Evolutionary conservation across 2,329 filamentous ascomycete species (phyloP).

Genomic region (Orbilia ellipsospora): DNA sequence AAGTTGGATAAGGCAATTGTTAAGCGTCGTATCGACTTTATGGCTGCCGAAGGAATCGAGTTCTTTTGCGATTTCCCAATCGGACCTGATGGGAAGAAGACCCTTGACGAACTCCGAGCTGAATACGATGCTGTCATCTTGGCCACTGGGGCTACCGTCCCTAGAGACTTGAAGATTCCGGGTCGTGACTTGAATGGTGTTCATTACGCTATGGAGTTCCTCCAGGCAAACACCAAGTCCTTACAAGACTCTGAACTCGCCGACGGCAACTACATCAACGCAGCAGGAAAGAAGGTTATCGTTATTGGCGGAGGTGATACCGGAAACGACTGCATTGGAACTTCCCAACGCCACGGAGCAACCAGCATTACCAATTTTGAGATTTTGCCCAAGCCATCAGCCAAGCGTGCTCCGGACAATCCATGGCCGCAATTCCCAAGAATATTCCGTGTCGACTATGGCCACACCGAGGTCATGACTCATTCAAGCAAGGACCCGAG

Average conservation of each 20-base stretch:
- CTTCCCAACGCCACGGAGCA: constrained; percentile 91
- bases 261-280: constrained; percentile 88
- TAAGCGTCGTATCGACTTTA: constrained; percentile 93
- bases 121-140: constrained; percentile 86
- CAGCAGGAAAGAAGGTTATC: constrained; percentile 94
- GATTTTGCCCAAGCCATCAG: constrained; percentile 88
- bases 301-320: constrained; percentile 98
- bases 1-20: constrained; percentile 98
- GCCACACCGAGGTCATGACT: constrained; percentile 93
- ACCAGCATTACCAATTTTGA: constrained; percentile 98
- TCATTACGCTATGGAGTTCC: constrained; percentile 95
- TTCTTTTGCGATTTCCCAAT: constrained; percentile 83
- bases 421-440: constrained; percentile 99
- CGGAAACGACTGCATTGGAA: constrained; percentile 97
- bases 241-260: constrained; percentile 88
- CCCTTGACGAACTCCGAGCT: constrained; percentile 71
- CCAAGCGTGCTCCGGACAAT: constrained; percentile 91
- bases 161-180: constrained; percentile 90
- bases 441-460: constrained; percentile 98
- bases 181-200: constrained; percentile 88
- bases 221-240: constrained; percentile 98
- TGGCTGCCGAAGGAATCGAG: constrained; percentile 85
- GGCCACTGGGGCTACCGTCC: constrained; percentile 91
- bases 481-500: constrained; percentile 96
- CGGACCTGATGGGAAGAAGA: constrained; percentile 74